These are phyloP conservation scores for Eucommia ulmoides DNA, from an alignment of 257 asterid genomes.

Conservation along the genomic window DNA sequence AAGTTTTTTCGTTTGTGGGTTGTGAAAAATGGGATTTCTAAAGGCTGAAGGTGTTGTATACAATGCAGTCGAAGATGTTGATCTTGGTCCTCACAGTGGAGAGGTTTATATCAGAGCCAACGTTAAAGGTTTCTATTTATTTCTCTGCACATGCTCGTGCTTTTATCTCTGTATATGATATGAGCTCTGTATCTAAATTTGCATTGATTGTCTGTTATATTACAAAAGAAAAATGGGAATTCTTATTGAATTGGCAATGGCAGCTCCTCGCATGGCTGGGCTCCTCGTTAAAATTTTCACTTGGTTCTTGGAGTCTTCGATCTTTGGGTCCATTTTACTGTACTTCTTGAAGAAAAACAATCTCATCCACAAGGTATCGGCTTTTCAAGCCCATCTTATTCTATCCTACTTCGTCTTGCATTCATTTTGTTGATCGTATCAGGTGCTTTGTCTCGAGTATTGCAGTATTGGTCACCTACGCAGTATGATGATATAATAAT, in stretches of 20 bases:
- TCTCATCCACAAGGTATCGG: constrained; percentile 59
- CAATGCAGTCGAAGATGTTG: constrained; percentile 45
- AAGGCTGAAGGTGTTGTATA: constrained; percentile 45
- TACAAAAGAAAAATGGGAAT: background rate
- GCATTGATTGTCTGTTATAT: background rate
- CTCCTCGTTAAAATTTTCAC: constrained; percentile 54
- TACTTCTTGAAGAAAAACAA: constrained; percentile 59
- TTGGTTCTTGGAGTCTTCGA: constrained; percentile 56
- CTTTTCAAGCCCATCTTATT: no score
- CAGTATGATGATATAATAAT: no score
- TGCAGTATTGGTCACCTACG: no score
- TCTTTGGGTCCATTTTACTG: constrained; percentile 55
- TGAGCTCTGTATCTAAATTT: background rate
- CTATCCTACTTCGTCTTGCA: no score
- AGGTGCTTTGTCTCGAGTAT: no score
- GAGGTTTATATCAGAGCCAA: constrained; percentile 53
- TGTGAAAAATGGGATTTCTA: constrained; percentile 34
- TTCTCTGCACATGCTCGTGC: background rate
- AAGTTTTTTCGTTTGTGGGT: background rate
- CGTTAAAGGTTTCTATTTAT: constrained; percentile 48
- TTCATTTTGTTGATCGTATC: no score
- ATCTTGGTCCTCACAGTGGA: constrained; percentile 54
- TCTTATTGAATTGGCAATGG: background rate
- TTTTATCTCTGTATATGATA: background rate
- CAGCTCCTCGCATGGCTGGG: constrained; percentile 99